A percentile compares a stretch with the other conserved stretches of the same genome.
These are phyloP conservation scores for Xanthoconium separans DNA, from an alignment of 1,284 basidiomycete genomes.

Conservation along the genomic window DNA sequence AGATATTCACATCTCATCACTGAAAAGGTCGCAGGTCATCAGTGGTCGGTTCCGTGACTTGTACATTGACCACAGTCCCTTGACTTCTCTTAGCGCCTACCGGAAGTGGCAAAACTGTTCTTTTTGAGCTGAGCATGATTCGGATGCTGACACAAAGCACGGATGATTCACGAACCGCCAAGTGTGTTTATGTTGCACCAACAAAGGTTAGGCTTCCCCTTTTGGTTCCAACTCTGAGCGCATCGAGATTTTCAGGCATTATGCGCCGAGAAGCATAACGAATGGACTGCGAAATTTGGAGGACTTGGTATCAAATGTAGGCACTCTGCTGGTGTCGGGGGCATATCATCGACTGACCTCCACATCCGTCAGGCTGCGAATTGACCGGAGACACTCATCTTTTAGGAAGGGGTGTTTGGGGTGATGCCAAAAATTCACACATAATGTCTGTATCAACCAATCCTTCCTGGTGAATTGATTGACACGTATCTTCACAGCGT, in stretches of 20 bases:
- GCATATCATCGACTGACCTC: background rate
- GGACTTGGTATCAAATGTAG: slow-evolving; percentile 73
- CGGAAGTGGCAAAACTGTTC: slow-evolving; percentile 89
- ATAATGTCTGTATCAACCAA: slow-evolving; percentile 59
- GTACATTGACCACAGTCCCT: slow-evolving; percentile 4
- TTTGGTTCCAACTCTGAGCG: background rate
- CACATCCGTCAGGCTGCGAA: slow-evolving; percentile 64
- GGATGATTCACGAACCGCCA: slow-evolving; percentile 39
- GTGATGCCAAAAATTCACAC: slow-evolving; percentile 68
- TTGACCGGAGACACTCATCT: slow-evolving; percentile 87
- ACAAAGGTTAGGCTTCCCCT: slow-evolving; percentile 65
- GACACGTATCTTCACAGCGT: slow-evolving; percentile 44
- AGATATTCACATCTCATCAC: slow-evolving; percentile 2
- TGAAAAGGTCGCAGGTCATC: slow-evolving; percentile 53
- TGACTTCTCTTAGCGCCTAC: slow-evolving; percentile 69
- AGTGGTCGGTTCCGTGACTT: slow-evolving; percentile 54
- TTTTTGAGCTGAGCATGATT: slow-evolving; percentile 92
- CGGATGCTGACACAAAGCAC: slow-evolving; percentile 60
- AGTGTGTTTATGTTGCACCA: slow-evolving; percentile 92
- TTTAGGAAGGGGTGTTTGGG: slow-evolving; percentile 60
- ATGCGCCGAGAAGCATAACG: slow-evolving; percentile 80
- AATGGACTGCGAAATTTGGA: slow-evolving; percentile 84
- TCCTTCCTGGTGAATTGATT: slow-evolving; percentile 5
- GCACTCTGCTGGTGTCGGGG: slow-evolving; percentile 15
- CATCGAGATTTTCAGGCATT: slow-evolving; percentile 58